phyloP scores from a whole-genome alignment of 805 yeast species.

The Kazachstania kunashirensis region DNA sequence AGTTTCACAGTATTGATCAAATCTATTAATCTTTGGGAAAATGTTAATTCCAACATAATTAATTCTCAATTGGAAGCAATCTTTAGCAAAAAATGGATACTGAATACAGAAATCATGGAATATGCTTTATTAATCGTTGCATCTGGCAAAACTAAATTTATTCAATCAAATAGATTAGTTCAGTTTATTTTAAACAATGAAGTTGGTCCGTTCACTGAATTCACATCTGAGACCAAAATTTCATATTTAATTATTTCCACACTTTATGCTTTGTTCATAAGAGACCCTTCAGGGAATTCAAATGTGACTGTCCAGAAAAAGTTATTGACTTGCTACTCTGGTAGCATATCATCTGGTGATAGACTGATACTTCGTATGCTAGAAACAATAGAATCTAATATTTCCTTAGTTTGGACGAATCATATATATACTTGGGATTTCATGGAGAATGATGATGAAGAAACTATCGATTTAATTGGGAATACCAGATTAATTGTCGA shows the following conservation, averaged over 20 bases:
- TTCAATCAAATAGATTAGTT: constrained; percentile 43
- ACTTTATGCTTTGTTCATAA: constrained; percentile 40
- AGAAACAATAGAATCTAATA: constrained; percentile 44
- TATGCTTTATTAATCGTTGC: constrained; percentile 36
- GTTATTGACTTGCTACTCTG: constrained; percentile 48
- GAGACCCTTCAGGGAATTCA: constrained; percentile 39
- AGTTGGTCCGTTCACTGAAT: constrained; percentile 27
- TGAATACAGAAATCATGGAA: constrained; percentile 33
- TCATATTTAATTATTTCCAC: constrained; percentile 39
- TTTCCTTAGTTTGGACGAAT: constrained; percentile 55
- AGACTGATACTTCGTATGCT: constrained; percentile 48
- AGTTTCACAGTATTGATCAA: constrained; percentile 29
- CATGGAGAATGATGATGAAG: constrained; percentile 32
- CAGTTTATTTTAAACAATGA: constrained; percentile 56
- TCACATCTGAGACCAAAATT: constrained; percentile 15
- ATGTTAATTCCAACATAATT: constrained; percentile 38
- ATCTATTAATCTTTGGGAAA: constrained; percentile 29
- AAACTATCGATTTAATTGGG: constrained; percentile 37
- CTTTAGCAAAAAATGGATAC: constrained; percentile 41
- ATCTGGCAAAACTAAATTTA: constrained; percentile 29
- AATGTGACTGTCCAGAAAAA: constrained; percentile 39
- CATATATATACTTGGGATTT: constrained; percentile 60
- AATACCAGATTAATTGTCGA: constrained; percentile 39
- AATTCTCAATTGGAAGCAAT: constrained; percentile 61
- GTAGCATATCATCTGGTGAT: constrained; percentile 54